Evolutionary conservation across 2,329 filamentous ascomycete species (phyloP).

Genomic region (Penicillium sp.): DNA sequence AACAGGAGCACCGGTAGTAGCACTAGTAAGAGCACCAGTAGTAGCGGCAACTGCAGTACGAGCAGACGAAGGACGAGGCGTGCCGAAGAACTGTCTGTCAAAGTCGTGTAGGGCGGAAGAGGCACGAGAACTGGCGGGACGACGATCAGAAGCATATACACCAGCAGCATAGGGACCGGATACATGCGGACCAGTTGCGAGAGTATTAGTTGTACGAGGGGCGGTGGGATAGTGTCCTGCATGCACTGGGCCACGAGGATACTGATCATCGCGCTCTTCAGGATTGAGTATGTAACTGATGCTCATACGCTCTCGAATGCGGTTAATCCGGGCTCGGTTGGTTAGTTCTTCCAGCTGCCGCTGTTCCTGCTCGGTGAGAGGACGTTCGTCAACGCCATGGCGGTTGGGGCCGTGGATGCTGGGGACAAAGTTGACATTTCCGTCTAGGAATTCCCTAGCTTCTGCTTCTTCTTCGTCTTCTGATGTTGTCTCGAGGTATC

Average conservation of each 20-base stretch:
- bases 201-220: too few relatives aligned
- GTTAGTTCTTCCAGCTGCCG: neutral
- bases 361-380: neutral
- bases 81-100: neutral
- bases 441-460: too few relatives aligned
- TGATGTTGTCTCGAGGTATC: neutral
- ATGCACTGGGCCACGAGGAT: too few relatives aligned
- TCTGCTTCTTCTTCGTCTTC: neutral
- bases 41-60: too few relatives aligned
- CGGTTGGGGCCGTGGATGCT: neutral
- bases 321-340: neutral
- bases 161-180: neutral
- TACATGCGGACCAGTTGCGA: too few relatives aligned
- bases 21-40: neutral
- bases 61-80: neutral
- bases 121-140: neutral
- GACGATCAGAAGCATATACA: neutral
- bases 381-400: too few relatives aligned
- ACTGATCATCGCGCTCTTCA: too few relatives aligned
- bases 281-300: conserved; percentile 4
- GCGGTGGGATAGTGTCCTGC: too few relatives aligned
- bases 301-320: neutral
- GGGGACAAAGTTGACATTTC: too few relatives aligned
- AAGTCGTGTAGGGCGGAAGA: neutral
- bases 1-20: neutral